Evolutionary conservation across 345 rosid species (phyloP), one percentile per base, ranked within the genome.

Genomic region (Nasturtium officinale): DNA sequence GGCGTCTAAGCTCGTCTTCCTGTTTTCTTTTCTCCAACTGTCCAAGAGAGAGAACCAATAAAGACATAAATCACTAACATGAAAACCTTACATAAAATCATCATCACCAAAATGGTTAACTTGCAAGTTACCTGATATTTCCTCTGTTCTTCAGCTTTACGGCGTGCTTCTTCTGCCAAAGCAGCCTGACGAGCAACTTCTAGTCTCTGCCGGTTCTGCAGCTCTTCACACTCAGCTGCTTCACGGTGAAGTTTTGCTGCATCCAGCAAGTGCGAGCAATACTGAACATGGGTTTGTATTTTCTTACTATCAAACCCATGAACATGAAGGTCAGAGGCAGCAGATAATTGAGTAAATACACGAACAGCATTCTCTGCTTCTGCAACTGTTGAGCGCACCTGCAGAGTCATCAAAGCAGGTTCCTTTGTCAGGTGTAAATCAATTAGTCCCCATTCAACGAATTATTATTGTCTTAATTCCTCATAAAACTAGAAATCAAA

Each of bases 301-400:
- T 95, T 95, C 86, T 95, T 95, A 82, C 87, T 84, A 80, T 91
- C 99, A 83, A 95, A 91, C 71, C 96, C 97, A 82, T 91, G 97
- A 76, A 88, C 85, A 57, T 91, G 90, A 61, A 87, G 96, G 83
- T 86, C 91, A 68, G 99, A 89, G 65, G 96, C 91, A 74, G 96
- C 98, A 74, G 93, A 89, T 77, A 95, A 65, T 67, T 85, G 96
- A 80, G 89, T 86, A 77, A 95, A 91, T 61, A 91, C 69, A 23
- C 94, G 92, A 48, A 95, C 97, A 77, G 96, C 98, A 83, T 95
- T 95, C 82, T 91, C 92, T 51, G 93, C 87, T 78, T 95, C 98
- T 47, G 89, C 90, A 78, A 95, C 93, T 46, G 97, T 87, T 60
- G 96, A 86, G 37, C 96, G 96, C 52, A 95, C 97, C 99, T 95